A percentile compares a stretch with the other conserved stretches of the same genome.
phyloP scores from a whole-genome alignment of 768 basidiomycete species.

The Trametes punicea region DNA sequence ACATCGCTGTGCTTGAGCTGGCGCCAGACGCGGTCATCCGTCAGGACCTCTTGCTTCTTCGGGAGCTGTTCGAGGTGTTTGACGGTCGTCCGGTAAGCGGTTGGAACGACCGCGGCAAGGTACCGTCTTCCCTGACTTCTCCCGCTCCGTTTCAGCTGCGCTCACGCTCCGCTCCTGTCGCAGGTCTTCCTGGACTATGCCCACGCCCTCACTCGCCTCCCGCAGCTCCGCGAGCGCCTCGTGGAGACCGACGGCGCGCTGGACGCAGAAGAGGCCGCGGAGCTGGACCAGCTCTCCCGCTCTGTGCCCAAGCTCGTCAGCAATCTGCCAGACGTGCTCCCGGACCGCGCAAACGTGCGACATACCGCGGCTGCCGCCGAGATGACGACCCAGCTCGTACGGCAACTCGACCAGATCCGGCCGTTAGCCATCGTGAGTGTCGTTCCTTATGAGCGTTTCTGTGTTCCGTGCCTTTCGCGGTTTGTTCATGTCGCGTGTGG shows the following conservation, averaged over 20 bases:
- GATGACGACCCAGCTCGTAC: slow-evolving; percentile 65
- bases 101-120: slow-evolving; percentile 87
- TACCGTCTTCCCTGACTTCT: slow-evolving; percentile 28
- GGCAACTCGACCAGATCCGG: slow-evolving; percentile 54
- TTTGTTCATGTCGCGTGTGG: neutral
- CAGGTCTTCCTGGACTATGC: slow-evolving; percentile 75
- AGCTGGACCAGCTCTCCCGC: slow-evolving; percentile 59
- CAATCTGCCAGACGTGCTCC: slow-evolving; percentile 65
- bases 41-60: slow-evolving; percentile 53
- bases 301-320: slow-evolving; percentile 63
- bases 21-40: slow-evolving; percentile 83
- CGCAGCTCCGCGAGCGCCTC: slow-evolving; percentile 47
- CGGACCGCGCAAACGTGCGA: slow-evolving; percentile 52
- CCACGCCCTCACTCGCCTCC: slow-evolving; percentile 57
- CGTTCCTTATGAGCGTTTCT: slow-evolving; percentile 9
- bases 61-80: slow-evolving; percentile 67
- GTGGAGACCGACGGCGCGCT: slow-evolving; percentile 39
- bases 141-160: neutral
- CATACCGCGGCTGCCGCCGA: slow-evolving; percentile 69
- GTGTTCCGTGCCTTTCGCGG: neutral
- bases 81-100: slow-evolving; percentile 55
- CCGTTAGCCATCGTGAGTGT: slow-evolving; percentile 59
- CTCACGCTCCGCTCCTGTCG: neutral
- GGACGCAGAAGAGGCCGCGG: slow-evolving; percentile 45
- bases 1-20: slow-evolving; percentile 79